Evolutionary conservation across 306 rosid genomes (phyloP).

Genomic region (Notholithocarpus densiflorus): DNA sequence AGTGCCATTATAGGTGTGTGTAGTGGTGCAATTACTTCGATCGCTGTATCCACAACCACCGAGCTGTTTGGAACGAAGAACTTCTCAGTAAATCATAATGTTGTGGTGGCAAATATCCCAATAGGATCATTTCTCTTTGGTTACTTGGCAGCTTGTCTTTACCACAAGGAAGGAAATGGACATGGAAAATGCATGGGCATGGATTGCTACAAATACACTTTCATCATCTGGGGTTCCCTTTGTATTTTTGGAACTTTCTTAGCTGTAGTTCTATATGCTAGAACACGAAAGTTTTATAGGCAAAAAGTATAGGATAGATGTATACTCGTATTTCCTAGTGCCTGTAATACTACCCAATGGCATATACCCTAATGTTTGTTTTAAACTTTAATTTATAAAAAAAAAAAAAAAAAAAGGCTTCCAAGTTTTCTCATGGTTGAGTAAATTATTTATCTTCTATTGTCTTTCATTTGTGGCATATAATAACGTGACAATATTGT

Average conservation of each 20-base stretch:
- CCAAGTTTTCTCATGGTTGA: no score
- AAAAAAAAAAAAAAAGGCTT: no score
- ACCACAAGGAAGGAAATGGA: slow-evolving; percentile 37
- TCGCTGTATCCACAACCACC: slow-evolving; percentile 62
- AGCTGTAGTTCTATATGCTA: slow-evolving; percentile 45
- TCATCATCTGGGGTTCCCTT: slow-evolving; percentile 68
- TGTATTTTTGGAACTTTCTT: slow-evolving; percentile 49
- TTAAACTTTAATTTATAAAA: no score
- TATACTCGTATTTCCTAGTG: no score
- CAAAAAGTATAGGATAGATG: slow-evolving; percentile 12
- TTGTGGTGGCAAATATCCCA: slow-evolving; percentile 77
- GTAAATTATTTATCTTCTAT: no score
- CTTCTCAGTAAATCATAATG: slow-evolving; percentile 79
- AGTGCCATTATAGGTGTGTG: slow-evolving; percentile 74
- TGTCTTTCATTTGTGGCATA: no score
- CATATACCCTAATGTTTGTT: no score
- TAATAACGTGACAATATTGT: no score
- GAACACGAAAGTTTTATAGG: slow-evolving; percentile 62
- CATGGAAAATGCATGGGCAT: slow-evolving; percentile 66
- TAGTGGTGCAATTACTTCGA: slow-evolving; percentile 72
- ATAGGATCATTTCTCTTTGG: slow-evolving; percentile 70
- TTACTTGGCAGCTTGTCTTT: slow-evolving; percentile 50
- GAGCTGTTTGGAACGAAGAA: slow-evolving; percentile 68
- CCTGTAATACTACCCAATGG: no score
- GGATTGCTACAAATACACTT: slow-evolving; percentile 55